A percentile compares a stretch with the other conserved stretches of the same genome.
Conservation (phyloP, 192 early-diverging fungal species). For the Spinellus fusiger region DNA sequence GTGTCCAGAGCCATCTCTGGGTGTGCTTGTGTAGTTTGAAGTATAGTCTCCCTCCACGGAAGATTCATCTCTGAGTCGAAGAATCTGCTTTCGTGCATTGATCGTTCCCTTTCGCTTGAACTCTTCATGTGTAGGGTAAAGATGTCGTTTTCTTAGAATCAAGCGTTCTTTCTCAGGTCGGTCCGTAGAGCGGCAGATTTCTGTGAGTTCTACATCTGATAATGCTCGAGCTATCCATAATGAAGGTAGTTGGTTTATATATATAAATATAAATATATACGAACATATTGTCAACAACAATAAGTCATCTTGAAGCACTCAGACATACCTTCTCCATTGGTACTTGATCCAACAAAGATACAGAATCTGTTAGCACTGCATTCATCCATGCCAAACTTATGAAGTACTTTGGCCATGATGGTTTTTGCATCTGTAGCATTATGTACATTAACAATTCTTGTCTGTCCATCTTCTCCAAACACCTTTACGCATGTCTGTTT, state of each 20-base stretch:
- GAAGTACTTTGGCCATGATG: slow-evolving; percentile 66
- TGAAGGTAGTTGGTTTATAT: neutral
- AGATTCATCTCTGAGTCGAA: neutral
- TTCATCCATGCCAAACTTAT: slow-evolving; percentile 76
- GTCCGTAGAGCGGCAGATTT: slow-evolving; percentile 65
- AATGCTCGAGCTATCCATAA: slow-evolving; percentile 45
- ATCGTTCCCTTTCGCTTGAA: slow-evolving; percentile 44
- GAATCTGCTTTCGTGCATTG: slow-evolving; percentile 22
- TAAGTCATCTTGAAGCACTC: neutral
- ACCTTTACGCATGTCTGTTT: slow-evolving; percentile 70
- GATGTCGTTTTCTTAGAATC: slow-evolving; percentile 66
- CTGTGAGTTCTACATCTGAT: slow-evolving; percentile 71
- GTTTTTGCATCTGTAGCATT: slow-evolving; percentile 58
- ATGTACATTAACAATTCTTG: slow-evolving; percentile 72
- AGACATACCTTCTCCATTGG: slow-evolving; percentile 54
- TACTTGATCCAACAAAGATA: slow-evolving; percentile 65
- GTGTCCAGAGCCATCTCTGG: neutral
- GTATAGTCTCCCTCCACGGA: neutral
- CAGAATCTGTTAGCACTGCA: slow-evolving; percentile 68
- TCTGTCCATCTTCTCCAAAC: slow-evolving; percentile 72
- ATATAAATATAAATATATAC: too few relatives aligned
- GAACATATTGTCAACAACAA: too few relatives aligned
- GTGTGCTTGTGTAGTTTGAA: neutral
- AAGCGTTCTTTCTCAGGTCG: slow-evolving; percentile 64
- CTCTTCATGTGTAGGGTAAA: slow-evolving; percentile 49